Percentiles rank a stretch among this genome's conserved stretches.
phyloP scores from a whole-genome alignment of 2,329 filamentous ascomycete genomes.

The Ophiocordyceps camponoti-floridani region DNA sequence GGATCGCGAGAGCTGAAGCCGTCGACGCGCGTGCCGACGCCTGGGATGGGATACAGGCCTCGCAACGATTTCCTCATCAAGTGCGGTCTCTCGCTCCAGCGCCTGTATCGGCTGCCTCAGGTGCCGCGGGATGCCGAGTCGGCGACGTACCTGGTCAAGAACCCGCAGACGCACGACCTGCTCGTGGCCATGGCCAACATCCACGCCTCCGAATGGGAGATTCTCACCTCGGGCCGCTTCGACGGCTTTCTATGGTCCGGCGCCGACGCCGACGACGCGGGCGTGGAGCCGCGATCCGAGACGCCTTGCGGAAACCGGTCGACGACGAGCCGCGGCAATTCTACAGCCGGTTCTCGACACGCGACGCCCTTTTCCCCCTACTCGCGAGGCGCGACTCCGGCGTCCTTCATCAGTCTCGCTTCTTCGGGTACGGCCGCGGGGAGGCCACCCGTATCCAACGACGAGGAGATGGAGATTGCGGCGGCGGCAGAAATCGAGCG shows the following conservation, averaged over 20 bases:
- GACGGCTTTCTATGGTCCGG: constrained; percentile 93
- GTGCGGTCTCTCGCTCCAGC: constrained; percentile 62
- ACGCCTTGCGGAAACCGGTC: constrained; percentile 27
- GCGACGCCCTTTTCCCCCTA: constrained; percentile 31
- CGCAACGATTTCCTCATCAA: constrained; percentile 60
- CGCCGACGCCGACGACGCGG: constrained; percentile 45
- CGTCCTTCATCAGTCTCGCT: constrained; percentile 39
- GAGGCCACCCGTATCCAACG: constrained; percentile 57
- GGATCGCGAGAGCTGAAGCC: constrained; percentile 39
- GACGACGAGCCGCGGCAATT: constrained; percentile 21
- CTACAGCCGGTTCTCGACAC: constrained; percentile 24
- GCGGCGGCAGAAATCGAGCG: constrained; percentile 81
- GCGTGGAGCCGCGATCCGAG: constrained; percentile 30
- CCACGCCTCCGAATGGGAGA: constrained; percentile 88
- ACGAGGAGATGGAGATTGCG: constrained; percentile 86
- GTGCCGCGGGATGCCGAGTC: constrained; percentile 72
- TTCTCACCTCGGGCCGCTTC: constrained; percentile 81
- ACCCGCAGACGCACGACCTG: constrained; percentile 67
- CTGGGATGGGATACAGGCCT: constrained; percentile 41
- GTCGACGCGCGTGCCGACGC: constrained; percentile 48
- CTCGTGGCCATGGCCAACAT: constrained; percentile 78
- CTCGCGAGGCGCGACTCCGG: constrained; percentile 37
- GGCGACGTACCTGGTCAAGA: constrained; percentile 70
- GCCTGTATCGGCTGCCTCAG: constrained; percentile 59
- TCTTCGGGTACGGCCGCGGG: constrained; percentile 25